Percentiles rank a stretch among this genome's conserved stretches.
Evolutionary conservation across 148 eudicot genomes (phyloP).

Genomic region (Vaccinium macrocarpon): DNA sequence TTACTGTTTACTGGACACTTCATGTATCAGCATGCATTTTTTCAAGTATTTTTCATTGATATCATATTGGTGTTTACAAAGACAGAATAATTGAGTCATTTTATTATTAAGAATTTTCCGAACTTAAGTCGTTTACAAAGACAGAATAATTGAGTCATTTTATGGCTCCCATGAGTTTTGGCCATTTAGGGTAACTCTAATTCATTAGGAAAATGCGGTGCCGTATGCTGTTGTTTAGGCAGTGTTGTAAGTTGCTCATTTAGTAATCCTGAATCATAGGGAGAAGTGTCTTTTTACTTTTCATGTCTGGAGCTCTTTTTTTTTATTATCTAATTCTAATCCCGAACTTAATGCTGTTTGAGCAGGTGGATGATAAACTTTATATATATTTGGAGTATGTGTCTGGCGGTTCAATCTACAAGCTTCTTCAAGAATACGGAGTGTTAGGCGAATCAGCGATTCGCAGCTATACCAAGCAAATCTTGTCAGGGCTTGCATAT

Average conservation of each 20-base stretch:
- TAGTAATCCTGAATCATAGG: not conserved
- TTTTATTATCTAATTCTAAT: not conserved
- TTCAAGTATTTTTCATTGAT: not conserved
- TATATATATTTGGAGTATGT: slow-evolving; percentile 97
- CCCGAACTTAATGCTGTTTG: slow-evolving; percentile 18
- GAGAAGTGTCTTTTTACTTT: slow-evolving; percentile 5
- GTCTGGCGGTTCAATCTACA: slow-evolving; percentile 95
- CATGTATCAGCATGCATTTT: not conserved
- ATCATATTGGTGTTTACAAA: not conserved
- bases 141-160: not conserved
- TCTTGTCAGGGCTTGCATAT: slow-evolving; percentile 91
- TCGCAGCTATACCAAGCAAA: slow-evolving; percentile 89
- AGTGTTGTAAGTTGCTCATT: not conserved
- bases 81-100: not conserved
- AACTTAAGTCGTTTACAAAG: not conserved
- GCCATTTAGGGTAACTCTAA: not conserved
- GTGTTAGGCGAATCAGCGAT: slow-evolving; percentile 83
- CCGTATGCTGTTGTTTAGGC: not conserved
- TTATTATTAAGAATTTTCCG: not conserved
- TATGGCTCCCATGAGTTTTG: not conserved
- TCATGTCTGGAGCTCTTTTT: not conserved
- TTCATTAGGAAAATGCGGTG: not conserved
- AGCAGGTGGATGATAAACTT: slow-evolving; percentile 81
- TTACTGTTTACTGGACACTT: not conserved
- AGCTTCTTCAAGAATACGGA: slow-evolving; percentile 95